Evolutionary conservation across 176 grass and related monocot species (phyloP), one percentile per base, ranked within the genome.

Genomic region (Eragrostis nindensis): DNA sequence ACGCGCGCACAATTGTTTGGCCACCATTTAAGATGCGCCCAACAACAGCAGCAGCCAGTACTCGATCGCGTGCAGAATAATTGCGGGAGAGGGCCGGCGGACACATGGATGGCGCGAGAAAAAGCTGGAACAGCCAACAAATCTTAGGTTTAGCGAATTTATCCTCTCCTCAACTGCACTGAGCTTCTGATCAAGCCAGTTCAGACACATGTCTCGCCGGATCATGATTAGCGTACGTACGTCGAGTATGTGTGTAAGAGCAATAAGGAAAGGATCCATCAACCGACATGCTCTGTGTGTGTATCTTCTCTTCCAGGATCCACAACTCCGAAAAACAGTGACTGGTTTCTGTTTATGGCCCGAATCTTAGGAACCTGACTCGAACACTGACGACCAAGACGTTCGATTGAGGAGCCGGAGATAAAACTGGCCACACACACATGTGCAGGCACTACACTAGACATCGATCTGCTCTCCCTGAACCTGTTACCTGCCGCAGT

Each of bases 1-100:
- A 89, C 77, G 17, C 74, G 7, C 67, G 44, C 77, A 64, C 82
- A 85, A 76, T 84, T 71, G 80, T 89, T 84, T 68, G 49, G 27
- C 11, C 41, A 50, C n/a, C 41, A 61, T 75, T 7, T 55, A n/a
- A n/a, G 71, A 68, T 21, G 80, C 73, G 43, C 3, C 43, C n/a
- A 64, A 4, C 9, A 64, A 4, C 9, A 27, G 60, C 49, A 38
- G 41, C 25, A 14, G 47, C 25, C 57, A 15, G 72, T 74, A 21
- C 64, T 16, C 46, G 39, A 72, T 57, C 39, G 62, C 79, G 79
- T 41, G 75, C 69, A 2, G 38, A 75, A 89, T 89, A 80, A 80
- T 70, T 70, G 62, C 13, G 6, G 1, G 22, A 24, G 30, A 41
- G 60, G 56, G 50, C 40, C 66, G 21, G 30, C 62, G 0, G 76